Base-by-base conservation (phyloP, 768 basidiomycete species). In the Rhodotorula diobovata region DNA sequence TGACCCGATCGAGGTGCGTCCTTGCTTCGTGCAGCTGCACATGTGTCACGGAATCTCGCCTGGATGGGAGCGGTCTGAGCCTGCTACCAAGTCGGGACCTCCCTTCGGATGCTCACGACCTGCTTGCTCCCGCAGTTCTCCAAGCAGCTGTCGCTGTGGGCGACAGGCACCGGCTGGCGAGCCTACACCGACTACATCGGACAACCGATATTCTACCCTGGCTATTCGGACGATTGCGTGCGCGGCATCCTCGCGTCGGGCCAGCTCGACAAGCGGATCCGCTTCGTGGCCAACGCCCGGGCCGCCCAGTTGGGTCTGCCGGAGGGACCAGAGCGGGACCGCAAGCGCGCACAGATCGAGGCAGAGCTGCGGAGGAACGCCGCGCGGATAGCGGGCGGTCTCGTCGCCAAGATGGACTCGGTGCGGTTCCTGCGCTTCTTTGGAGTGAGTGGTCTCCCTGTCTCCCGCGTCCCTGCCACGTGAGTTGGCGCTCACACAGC, bases 151-250 rank as follows among this genome's bases (percentile, higher is more conserved):
- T 66, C 65, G 25, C 57, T 67, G 14, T 74, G 73, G 73, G 68
- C 66, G 14, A 66, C 41, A 7, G 70, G 69, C 11, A 57, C 53
- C 3, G 73, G 73, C 12, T 74, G 73, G 73, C 61, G 73, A 4
- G 23, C 63, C 8, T 74, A 74, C 73, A 43, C 48, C 66, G 73
- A 69, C 37, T 75, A 75, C 35, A 66, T 75, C 63, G 73, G 73
- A 6, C 56, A 32, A 0, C 59, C 61, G 12, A 60, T 71, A 15
- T 66, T 75, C 51, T 75, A 68, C 61, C 63, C 68, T 3, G 73
- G 73, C 34, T 75, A 75, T 64, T 61, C 58, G n/a, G 66, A 63
- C 2, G 61, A 56, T 1, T 71, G 66, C 43, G 68, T 74, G 8
- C 32, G 58, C 21, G 55, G 25, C 18, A 58, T 74, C 34, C 55